Base-by-base conservation (phyloP, 768 basidiomycete genomes). In the Phlegmacium glaucopus region DNA sequence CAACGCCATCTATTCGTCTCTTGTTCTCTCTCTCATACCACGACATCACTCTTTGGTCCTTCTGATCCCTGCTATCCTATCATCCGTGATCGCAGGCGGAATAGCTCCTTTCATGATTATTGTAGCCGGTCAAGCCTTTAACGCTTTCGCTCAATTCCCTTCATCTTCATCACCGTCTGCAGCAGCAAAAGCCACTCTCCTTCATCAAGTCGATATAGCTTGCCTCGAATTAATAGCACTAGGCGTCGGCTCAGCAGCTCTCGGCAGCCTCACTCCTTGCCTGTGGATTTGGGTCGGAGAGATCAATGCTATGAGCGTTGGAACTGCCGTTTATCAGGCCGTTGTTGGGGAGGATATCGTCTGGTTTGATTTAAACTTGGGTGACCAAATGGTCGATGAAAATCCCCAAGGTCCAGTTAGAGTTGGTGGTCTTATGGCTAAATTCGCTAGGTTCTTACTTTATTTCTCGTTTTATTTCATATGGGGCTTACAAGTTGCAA, bases 331-430 rank as follows among this genome's bases (percentile, higher is more conserved):
- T 5, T 95, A 90, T 61, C 57, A 62, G 3, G 78, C 83, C 2
- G 79, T 96, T 18, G 76, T 81, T 9, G 60, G 61, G 22, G 85
- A 85, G 57, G 83, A 84, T n/a, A 84, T 95, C 78, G 73, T 76
- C n/a, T 95, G 93, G 94, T 96, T 93, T 61, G 93, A 96, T 65
- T 10, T n/a, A n/a, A n/a, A n/a, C n/a, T n/a, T n/a, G n/a, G n/a
- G n/a, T n/a, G n/a, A n/a, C 22, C 22, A 22, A 3, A 5, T 22
- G 22, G 3, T 5, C 2, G 22, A 22, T 22, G 82, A 81, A 15
- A 72, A 73, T 36, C 38, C 39, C 26, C 39, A 55, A 18, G 76
- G 77, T 25, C 75, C 80, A 35, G 68, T 84, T 42, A 88, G 90
- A 49, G 90, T 90, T 42, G 91, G 86, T 50, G 93, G 92, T 13